Conservation (phyloP, 2,329 filamentous ascomycete genomes). For the Xylaria sp. region DNA sequence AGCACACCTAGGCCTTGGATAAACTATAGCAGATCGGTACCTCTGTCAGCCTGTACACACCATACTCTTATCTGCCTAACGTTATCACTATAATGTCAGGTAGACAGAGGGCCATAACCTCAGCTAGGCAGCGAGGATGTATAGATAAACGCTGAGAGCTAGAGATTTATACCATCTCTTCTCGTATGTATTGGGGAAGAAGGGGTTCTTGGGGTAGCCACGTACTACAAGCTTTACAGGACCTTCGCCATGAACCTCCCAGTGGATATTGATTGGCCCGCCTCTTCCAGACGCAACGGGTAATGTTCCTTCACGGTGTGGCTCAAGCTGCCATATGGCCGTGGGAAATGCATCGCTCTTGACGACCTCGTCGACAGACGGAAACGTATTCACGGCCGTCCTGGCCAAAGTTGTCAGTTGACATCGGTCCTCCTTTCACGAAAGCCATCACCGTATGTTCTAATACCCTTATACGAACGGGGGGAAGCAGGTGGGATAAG, state of each 20-base stretch:
- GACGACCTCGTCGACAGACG: constrained; percentile 38
- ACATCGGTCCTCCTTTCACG: neutral
- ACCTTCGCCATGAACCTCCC: constrained; percentile 80
- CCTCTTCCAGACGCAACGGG: constrained; percentile 72
- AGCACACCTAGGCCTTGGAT: constrained; percentile 80
- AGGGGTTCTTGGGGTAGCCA: constrained; percentile 31
- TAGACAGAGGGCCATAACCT: neutral
- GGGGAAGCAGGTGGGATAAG: neutral
- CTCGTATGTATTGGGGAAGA: neutral
- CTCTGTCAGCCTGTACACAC: constrained; percentile 3
- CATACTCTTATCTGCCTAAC: neutral
- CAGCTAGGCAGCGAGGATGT: neutral
- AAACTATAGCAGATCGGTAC: constrained; percentile 56
- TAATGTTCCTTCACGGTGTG: constrained; percentile 64
- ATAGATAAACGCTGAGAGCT: neutral
- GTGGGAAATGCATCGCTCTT: constrained; percentile 70
- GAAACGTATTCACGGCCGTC: constrained; percentile 24
- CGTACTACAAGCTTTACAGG: constrained; percentile 75
- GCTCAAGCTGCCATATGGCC: constrained; percentile 71
- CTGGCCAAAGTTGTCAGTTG: constrained; percentile 12
- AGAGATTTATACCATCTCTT: neutral
- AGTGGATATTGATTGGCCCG: constrained; percentile 76
- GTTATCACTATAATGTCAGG: neutral
- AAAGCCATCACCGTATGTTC: neutral
- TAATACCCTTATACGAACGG: neutral